phyloP scores from a whole-genome alignment of 2,329 filamentous ascomycete genomes.

The Onygena corvina region DNA sequence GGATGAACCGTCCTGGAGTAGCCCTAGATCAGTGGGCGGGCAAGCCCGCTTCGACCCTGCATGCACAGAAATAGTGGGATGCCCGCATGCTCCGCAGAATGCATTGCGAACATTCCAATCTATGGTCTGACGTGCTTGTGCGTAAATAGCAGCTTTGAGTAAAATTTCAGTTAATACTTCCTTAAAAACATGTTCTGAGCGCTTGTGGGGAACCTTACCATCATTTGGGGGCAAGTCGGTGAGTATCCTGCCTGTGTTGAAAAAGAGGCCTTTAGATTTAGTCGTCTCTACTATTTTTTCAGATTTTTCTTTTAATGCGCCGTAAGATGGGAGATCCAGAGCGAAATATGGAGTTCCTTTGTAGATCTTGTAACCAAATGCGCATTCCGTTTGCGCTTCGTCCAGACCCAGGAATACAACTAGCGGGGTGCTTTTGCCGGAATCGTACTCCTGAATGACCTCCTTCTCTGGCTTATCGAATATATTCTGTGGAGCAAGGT shows the following conservation, averaged over 20 bases:
- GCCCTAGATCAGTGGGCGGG: slow-evolving; percentile 34
- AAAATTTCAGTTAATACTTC: background rate
- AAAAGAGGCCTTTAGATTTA: slow-evolving; percentile 50
- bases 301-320: slow-evolving; percentile 47
- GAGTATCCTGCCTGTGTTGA: slow-evolving; percentile 54
- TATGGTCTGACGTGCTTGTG: slow-evolving; percentile 71
- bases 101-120: slow-evolving; percentile 93
- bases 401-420: slow-evolving; percentile 78
- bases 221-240: slow-evolving; percentile 50
- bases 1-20: slow-evolving; percentile 21
- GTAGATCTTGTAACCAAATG: slow-evolving; percentile 46
- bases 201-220: slow-evolving; percentile 35
- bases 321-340: slow-evolving; percentile 69
- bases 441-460: slow-evolving; percentile 61
- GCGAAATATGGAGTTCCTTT: slow-evolving; percentile 77
- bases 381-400: slow-evolving; percentile 43
- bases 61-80: slow-evolving; percentile 52
- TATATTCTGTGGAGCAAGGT: slow-evolving; percentile 58
- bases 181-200: background rate
- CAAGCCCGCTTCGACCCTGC: slow-evolving; percentile 36
- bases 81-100: slow-evolving; percentile 82
- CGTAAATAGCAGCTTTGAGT: slow-evolving; percentile 67
- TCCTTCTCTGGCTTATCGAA: slow-evolving; percentile 64
- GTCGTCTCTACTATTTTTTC: slow-evolving; percentile 48
- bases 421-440: slow-evolving; percentile 52